Evolutionary conservation across 2,329 filamentous ascomycete species (phyloP), one percentile per base, ranked within the genome.

Genomic region (Fusarium sp.): DNA sequence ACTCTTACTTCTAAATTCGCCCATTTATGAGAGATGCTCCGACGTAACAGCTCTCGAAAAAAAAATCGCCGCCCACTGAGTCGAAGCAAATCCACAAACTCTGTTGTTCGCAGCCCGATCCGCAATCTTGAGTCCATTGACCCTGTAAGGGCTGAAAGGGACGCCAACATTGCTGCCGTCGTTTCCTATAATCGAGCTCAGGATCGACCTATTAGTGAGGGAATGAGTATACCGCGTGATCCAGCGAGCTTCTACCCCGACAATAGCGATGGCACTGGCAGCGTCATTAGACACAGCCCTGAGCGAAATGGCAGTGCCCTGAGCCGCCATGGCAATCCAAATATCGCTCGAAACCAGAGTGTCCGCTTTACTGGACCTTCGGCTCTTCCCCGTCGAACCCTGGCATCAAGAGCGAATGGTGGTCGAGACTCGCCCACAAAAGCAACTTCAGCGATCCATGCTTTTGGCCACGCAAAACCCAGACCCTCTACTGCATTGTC

Each of bases 101-200:
- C 85, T 33, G 77, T 82, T 14, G 46, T 43, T 10, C 65, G 67
- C 30, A 81, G 81, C 49, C 80, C 82, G 30, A 79, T 83, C 20
- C 77, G 79, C 59, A 61, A 67, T 1, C 76, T 86, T 20, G 80
- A 85, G 49, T 79, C 83, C 50, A 84, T 88, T 44, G 79, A 83
- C 67, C 83, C 84, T 2, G 77, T 76, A 13, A 75, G 79, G 5
- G 85, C 86, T 3, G 83, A 86, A 48, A 81, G 86, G 54, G 87
- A 91, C 75, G 90, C 90, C 9, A 84, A 87, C 39, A 83, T 85
- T 39, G 89, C 90, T 22, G 90, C 90, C 9, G 79, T 81, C 33
- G 80, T 89, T 71, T 90, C 90, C 2, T 92, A 87, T 73, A 75
- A 79, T 8, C 82, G 84, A 61, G 84, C 85, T n/a, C 80, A 80